These are phyloP conservation scores for Quercus agrifolia DNA, from an alignment of 306 rosid species.

Conservation along the genomic window DNA sequence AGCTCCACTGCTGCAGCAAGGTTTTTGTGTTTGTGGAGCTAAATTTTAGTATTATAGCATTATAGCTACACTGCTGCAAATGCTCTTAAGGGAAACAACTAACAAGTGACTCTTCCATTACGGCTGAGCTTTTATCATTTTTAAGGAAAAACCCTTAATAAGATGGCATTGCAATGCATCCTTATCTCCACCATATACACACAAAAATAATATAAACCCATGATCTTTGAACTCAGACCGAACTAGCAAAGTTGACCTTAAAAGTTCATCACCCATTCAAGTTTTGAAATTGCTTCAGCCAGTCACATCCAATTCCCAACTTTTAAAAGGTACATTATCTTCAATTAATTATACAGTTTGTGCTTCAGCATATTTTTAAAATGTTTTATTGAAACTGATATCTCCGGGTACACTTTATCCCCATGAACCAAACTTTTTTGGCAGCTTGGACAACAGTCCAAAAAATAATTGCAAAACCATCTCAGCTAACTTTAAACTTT, in stretches of 20 bases:
- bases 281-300: too few species aligned
- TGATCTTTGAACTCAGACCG: not conserved
- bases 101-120: slow-evolving; percentile 27
- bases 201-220: not conserved
- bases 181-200: slow-evolving; percentile 6
- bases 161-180: not conserved
- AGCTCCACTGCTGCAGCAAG: too few species aligned
- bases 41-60: too few species aligned
- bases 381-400: too few species aligned
- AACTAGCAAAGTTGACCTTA: too few species aligned
- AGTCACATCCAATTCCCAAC: too few species aligned
- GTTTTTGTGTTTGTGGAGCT: too few species aligned
- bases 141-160: not conserved
- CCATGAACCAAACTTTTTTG: not conserved
- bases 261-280: too few species aligned
- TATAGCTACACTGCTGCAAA: too few species aligned
- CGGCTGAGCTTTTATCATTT: not conserved
- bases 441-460: not conserved
- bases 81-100: slow-evolving; percentile 22
- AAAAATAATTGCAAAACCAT: not conserved
- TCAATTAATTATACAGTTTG: too few species aligned
- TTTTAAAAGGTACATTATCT: too few species aligned
- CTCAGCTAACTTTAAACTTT: not conserved
- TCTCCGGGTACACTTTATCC: not conserved
- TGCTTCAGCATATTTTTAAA: too few species aligned